Evolutionary conservation across 2,329 filamentous ascomycete species (phyloP), one percentile per base, ranked within the genome.

Genomic region (Sporothrix globosa): DNA sequence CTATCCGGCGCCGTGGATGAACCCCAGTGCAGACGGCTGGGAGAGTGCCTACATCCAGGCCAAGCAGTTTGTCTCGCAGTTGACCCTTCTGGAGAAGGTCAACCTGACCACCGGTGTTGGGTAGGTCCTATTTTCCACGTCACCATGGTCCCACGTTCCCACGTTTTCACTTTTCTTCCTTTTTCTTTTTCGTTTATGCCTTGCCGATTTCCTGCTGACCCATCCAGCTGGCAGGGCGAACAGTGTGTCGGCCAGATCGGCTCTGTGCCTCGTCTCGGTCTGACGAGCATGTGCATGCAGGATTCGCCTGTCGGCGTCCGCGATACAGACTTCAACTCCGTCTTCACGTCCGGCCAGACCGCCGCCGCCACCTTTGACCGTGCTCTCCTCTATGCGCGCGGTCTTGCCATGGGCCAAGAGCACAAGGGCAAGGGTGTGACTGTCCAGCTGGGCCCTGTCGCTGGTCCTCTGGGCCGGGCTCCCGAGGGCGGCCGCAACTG

Each of bases 91-190:
- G 13, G 94, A 97, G 80, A 97, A 97, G 82, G 93, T 98, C 80
- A 98, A 98, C 79, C 79, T 99, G 74, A 98, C 95, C 2, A 97
- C 94, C 0, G 95, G 95, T 79, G 87, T 91, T 73, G 93, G 93
- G 87, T 95, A 81, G 79, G 88, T 81, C 24, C 13, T 3, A 13
- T 13, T 14, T 46, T 7, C 4, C 27, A 44, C 13, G 1, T 50
- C n/a, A n/a, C n/a, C n/a, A n/a, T n/a, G n/a, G n/a, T n/a, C n/a
- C n/a, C n/a, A n/a, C n/a, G n/a, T n/a, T 46, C 41, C 4, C 27
- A 44, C 13, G 1, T 50, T n/a, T 7, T 50, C 5, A 46, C 44
- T 46, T n/a, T n/a, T 1, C 4, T 7, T 4, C 17, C 27, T 58
- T 41, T 4, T 19, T 54, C 2, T 14, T 50, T 41, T 41, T 7